These are phyloP conservation scores for Starmerella roubikii DNA, from an alignment of 805 yeast genomes.

Conservation along the genomic window DNA sequence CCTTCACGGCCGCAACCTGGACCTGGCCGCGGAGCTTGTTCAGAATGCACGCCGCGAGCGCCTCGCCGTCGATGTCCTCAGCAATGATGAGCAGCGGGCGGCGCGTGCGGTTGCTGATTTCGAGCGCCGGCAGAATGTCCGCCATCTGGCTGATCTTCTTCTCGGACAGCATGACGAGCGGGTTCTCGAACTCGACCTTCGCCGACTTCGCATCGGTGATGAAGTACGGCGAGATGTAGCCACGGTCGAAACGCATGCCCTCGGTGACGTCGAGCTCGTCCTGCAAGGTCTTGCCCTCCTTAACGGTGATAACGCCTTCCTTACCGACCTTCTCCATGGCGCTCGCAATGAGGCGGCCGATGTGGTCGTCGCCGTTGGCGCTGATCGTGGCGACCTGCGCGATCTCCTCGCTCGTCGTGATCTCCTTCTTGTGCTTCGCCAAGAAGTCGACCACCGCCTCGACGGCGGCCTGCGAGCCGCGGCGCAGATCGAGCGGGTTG, in stretches of 20 bases:
- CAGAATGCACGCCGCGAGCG: conserved; percentile 91
- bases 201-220: conserved; percentile 84
- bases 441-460: conserved; percentile 79
- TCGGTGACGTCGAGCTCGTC: conserved; percentile 94
- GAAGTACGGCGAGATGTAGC: conserved; percentile 92
- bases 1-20: conserved; percentile 92
- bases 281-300: conserved; percentile 92
- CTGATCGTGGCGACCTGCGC: conserved; percentile 98
- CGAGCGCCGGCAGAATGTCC: conserved; percentile 85
- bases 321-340: conserved; percentile 99
- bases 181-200: conserved; percentile 91
- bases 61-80: conserved; percentile 96
- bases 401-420: conserved; percentile 86
- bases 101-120: conserved; percentile 81
- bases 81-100: conserved; percentile 88
- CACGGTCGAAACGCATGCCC: conserved; percentile 98
- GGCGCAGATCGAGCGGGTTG: conserved; percentile 95
- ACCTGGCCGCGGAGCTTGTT: conserved; percentile 98
- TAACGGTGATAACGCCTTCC: conserved; percentile 96
- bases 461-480: conserved; percentile 95
- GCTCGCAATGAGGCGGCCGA: conserved; percentile 77
- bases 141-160: conserved; percentile 83
- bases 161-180: conserved; percentile 75
- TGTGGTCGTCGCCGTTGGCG: conserved; percentile 90
- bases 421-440: conserved; percentile 75